These are phyloP conservation scores for Nitzschia sp. DNA, from an alignment of 108 stramenopile genomes.

Conservation along the genomic window DNA sequence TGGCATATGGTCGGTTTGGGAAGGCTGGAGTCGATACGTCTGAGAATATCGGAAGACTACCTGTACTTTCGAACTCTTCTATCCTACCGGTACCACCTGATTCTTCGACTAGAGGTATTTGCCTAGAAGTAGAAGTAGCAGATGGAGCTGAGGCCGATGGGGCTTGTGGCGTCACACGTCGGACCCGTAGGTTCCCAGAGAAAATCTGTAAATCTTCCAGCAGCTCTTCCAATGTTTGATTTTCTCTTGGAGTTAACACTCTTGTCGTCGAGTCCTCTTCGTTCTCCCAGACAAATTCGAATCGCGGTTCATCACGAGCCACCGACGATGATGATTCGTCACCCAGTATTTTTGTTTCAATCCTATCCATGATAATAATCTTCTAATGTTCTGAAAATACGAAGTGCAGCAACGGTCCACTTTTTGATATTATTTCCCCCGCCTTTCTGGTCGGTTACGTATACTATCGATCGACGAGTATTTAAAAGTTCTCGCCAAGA, in stretches of 20 bases:
- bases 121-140: background rate
- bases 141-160: background rate
- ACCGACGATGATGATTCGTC: background rate
- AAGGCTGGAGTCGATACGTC: too few relatives aligned
- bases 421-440: too few relatives aligned
- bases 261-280: background rate
- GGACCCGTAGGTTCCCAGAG: background rate
- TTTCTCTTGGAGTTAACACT: background rate
- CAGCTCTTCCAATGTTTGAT: background rate
- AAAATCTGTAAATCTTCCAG: slow-evolving; percentile 3
- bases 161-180: background rate
- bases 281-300: background rate
- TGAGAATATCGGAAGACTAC: background rate
- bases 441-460: too few relatives aligned
- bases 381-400: too few relatives aligned
- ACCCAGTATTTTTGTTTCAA: too few relatives aligned
- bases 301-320: background rate
- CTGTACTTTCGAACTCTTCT: background rate
- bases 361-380: too few relatives aligned
- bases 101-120: background rate
- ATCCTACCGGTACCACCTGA: background rate
- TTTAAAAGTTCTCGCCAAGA: too few relatives aligned
- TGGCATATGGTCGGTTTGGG: background rate
- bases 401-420: too few relatives aligned
- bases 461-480: too few relatives aligned